A percentile compares a stretch with the other conserved stretches of the same genome.
Evolutionary conservation across 2,329 filamentous ascomycete species (phyloP).

Genomic region (Cytospora mali): DNA sequence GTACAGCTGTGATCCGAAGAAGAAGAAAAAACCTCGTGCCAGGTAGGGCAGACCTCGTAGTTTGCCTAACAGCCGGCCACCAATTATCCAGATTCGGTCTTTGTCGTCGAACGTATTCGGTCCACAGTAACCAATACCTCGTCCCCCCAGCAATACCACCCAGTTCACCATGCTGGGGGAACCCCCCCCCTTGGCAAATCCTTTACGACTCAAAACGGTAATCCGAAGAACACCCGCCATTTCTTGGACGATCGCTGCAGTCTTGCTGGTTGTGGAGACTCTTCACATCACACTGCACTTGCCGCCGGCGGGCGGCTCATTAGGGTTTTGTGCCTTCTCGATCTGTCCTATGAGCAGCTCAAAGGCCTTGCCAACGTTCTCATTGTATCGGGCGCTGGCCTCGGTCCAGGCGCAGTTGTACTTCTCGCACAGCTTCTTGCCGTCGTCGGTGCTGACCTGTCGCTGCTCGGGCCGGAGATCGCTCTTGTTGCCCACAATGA

Average conservation of each 20-base stretch:
- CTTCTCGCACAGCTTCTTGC: constrained; percentile 80
- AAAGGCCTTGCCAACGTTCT: constrained; percentile 90
- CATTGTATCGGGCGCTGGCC: constrained; percentile 89
- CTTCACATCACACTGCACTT: constrained; percentile 86
- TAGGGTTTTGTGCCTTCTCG: constrained; percentile 90
- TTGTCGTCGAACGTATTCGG: constrained; percentile 11
- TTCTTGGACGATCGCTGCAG: background rate
- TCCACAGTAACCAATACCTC: constrained; percentile 11
- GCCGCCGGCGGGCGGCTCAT: constrained; percentile 75
- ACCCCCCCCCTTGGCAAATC: background rate
- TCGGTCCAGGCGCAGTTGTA: constrained; percentile 94
- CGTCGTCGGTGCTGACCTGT: constrained; percentile 84
- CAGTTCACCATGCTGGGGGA: background rate
- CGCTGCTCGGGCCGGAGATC: constrained; percentile 91
- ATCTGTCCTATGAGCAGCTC: constrained; percentile 94
- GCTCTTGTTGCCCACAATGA: constrained; percentile 96
- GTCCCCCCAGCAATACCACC: constrained; percentile 11
- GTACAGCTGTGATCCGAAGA: constrained; percentile 1
- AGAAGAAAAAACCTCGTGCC: constrained; percentile 1
- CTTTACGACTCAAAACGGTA: background rate
- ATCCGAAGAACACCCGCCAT: background rate
- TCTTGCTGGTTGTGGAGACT: background rate
- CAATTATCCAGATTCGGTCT: background rate
- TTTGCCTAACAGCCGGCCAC: constrained; percentile 1
- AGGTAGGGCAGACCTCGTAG: background rate